Conservation (phyloP, 495 filamentous ascomycete genomes). For the Xylaria cubensis region DNA sequence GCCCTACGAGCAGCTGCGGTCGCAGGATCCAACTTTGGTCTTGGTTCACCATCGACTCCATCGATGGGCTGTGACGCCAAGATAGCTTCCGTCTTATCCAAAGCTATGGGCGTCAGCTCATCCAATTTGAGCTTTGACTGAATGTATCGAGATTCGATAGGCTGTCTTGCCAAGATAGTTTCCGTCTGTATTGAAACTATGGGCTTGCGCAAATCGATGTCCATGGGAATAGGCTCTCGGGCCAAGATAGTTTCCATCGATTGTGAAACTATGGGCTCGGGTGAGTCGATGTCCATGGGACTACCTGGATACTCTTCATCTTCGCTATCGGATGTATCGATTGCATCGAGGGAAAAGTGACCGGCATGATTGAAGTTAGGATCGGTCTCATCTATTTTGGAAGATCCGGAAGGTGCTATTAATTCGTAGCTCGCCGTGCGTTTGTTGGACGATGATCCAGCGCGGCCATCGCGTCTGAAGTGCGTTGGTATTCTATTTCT, state of each 20-base stretch:
- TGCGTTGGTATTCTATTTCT: background rate
- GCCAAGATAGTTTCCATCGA: conserved; percentile 12
- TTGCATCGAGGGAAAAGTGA: conserved; percentile 20
- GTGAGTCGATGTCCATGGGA: conserved; percentile 25
- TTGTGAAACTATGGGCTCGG: conserved; percentile 12
- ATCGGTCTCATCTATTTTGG: background rate
- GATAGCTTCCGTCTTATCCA: conserved; percentile 19
- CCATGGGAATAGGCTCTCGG: background rate
- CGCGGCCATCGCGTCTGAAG: background rate
- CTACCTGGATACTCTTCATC: conserved; percentile 21
- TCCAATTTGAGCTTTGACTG: background rate
- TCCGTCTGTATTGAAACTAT: conserved; percentile 5
- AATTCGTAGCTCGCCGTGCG: background rate
- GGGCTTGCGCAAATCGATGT: conserved; percentile 6
- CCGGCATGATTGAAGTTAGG: conserved; percentile 22
- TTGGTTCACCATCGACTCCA: background rate
- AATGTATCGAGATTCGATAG: background rate
- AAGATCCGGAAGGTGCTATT: background rate
- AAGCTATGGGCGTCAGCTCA: conserved; percentile 14
- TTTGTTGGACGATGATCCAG: background rate
- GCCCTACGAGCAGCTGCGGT: conserved; percentile 19
- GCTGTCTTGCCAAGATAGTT: background rate
- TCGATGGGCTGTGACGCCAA: conserved; percentile 1
- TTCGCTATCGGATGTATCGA: conserved; percentile 21
- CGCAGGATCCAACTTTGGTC: background rate